A percentile compares a stretch with the other conserved stretches of the same genome.
Conservation (phyloP, 2,329 filamentous ascomycete genomes). For the Fusarium caatingaense region DNA sequence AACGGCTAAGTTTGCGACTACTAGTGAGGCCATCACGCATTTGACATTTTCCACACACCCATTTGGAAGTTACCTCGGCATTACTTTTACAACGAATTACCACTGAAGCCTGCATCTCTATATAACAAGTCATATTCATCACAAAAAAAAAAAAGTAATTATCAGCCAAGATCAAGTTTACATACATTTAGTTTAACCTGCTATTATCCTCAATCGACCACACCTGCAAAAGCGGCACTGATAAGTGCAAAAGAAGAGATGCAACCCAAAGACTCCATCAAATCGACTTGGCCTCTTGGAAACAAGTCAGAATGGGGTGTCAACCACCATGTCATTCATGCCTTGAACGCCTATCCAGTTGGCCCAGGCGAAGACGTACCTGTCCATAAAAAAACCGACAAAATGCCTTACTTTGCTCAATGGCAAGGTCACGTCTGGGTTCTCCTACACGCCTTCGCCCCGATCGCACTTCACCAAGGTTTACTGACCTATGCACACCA, state of each 20-base stretch:
- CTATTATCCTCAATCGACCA: not conserved
- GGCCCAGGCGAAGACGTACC: slow-evolving; percentile 11
- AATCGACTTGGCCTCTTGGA: slow-evolving; percentile 17
- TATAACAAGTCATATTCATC: not conserved
- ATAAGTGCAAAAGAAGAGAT: no score
- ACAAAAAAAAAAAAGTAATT: no score
- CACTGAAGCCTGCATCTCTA: not conserved
- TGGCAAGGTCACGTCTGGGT: slow-evolving; percentile 26
- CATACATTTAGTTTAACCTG: no score
- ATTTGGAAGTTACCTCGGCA: not conserved
- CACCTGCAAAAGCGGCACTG: fast-evolving
- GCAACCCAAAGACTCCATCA: slow-evolving; percentile 2
- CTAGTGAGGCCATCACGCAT: not conserved
- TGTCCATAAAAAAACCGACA: slow-evolving; percentile 11
- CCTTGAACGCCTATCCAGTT: slow-evolving; percentile 11
- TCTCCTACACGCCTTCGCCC: slow-evolving; percentile 14
- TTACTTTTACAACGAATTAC: not conserved
- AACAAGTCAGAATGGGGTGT: slow-evolving; percentile 16
- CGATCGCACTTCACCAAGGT: slow-evolving; percentile 10
- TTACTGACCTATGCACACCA: not conserved
- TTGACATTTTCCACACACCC: not conserved
- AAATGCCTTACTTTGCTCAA: slow-evolving; percentile 14
- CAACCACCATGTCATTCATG: slow-evolving; percentile 12
- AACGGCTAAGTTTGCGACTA: not conserved
- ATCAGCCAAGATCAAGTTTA: not conserved